These are phyloP conservation scores for Heterobasidion annosum DNA, from an alignment of 1,284 basidiomycete genomes.

Conservation along the genomic window DNA sequence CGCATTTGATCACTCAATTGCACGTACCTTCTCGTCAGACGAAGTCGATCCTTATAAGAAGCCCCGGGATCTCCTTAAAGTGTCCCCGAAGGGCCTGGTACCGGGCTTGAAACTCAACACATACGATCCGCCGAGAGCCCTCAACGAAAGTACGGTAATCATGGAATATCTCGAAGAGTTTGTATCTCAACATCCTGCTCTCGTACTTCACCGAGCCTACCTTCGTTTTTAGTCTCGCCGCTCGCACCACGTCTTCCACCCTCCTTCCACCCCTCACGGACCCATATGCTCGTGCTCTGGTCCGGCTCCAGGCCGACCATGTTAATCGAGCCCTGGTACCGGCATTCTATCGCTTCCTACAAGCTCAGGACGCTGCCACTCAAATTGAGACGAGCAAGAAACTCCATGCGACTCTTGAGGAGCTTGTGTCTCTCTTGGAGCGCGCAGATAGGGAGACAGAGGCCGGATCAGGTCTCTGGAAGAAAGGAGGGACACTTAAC, in stretches of 20 bases:
- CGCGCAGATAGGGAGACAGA: constrained; percentile 39
- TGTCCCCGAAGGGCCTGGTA: constrained; percentile 75
- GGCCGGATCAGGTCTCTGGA: constrained; percentile 46
- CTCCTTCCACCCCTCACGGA: constrained; percentile 51
- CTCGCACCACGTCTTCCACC: constrained; percentile 31
- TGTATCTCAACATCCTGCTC: constrained; percentile 15
- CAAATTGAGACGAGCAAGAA: constrained; percentile 50
- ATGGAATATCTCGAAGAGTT: constrained; percentile 71
- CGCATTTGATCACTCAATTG: not conserved
- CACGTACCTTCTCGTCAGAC: constrained; percentile 27
- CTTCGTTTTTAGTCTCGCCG: constrained; percentile 31
- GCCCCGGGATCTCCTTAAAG: constrained; percentile 65
- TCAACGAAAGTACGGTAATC: constrained; percentile 68
- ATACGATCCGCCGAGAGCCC: constrained; percentile 39
- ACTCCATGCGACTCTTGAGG: constrained; percentile 44
- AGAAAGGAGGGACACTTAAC: constrained; percentile 44
- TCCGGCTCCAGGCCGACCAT: constrained; percentile 63
- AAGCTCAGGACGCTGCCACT: constrained; percentile 55
- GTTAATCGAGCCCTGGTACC: constrained; percentile 60
- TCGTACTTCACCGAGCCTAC: not conserved
- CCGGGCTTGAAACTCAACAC: constrained; percentile 51
- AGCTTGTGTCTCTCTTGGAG: constrained; percentile 50
- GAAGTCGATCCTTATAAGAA: constrained; percentile 82
- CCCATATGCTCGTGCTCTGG: constrained; percentile 59
- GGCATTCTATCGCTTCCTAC: constrained; percentile 71